Base-by-base conservation (phyloP, 768 basidiomycete species). In the Mrakia gelida region DNA sequence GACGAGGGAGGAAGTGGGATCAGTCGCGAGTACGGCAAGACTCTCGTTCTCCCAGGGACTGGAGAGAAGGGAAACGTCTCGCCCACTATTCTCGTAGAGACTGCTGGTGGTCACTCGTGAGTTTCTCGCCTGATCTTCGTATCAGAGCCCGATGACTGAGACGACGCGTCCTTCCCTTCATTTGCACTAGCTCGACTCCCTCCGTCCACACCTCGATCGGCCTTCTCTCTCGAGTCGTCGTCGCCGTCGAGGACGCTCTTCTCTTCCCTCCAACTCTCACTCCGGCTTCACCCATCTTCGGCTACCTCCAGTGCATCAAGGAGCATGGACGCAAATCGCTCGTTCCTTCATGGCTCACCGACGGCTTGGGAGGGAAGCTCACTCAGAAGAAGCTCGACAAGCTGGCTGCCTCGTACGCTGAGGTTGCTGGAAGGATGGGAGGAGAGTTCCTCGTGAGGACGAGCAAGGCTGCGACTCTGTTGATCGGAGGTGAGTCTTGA, bases 231-330 rank as follows among this genome's bases (percentile, higher is more conserved):
- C 18, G 78, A 21, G 75, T 79, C 59, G 65, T 75, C 43, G 78
- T 73, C 23, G 41, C 73, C 61, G 41, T 79, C 56, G 78, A 79
- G 65, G 78, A 79, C 18, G 63, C 74, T 21, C 54, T 61, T 45
- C 78, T 79, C 15, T 79, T 79, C 45, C 78, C 78, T n/a, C 78
- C 78, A 0, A 79, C 73, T 18, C 61, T 79, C 21, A 67, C 75
- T 43, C 67, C 78, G 0, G 41, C 74, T 8, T 75, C 74, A 1
- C 78, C 78, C 23, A 65, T 79, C 63, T 79, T 75, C 59, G 63
- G 68, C 23, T 79, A 79, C 61, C 67, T 79, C 28, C 38, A 67
- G 41, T 79, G 78, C 54, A n/a, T 79, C 32, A 16, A 41, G 10
- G 71, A 67, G 38, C 75, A 79, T 59, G 78, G 78, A n/a, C 38